A percentile compares a stretch with the other conserved stretches of the same genome.
Evolutionary conservation across 257 asterid species (phyloP).

Genomic region (Coffea canephora): DNA sequence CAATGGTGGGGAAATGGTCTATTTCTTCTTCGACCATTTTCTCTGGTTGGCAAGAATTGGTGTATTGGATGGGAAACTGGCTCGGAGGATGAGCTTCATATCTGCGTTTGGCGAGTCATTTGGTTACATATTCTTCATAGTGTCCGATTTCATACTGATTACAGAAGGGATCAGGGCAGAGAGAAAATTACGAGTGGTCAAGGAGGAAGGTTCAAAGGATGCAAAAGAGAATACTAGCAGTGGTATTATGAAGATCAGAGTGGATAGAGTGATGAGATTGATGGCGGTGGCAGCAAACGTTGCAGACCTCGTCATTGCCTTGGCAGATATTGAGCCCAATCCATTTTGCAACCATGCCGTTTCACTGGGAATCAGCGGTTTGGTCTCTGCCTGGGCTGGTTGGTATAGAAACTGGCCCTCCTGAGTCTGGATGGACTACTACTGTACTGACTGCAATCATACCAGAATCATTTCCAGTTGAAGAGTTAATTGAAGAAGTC

Average conservation of each 20-base stretch:
- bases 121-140: conserved; percentile 68
- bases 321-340: conserved; percentile 92
- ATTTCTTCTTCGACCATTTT: conserved; percentile 91
- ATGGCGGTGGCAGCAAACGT: conserved; percentile 89
- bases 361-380: conserved; percentile 82
- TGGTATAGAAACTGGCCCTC: conserved; percentile 98
- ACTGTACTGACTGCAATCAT: too few relatives aligned
- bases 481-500: too few relatives aligned
- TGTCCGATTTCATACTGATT: conserved; percentile 59
- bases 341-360: conserved; percentile 82
- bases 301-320: conserved; percentile 73
- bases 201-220: conserved; percentile 28
- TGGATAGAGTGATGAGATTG: conserved; percentile 76
- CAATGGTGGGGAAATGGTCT: conserved; percentile 88
- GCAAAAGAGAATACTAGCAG: conserved; percentile 1
- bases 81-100: conserved; percentile 67
- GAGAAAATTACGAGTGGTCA: conserved; percentile 26
- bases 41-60: conserved; percentile 84
- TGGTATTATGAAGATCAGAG: conserved; percentile 48
- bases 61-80: conserved; percentile 53
- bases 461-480: too few relatives aligned
- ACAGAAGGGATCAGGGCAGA: conserved; percentile 58
- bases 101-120: conserved; percentile 93
- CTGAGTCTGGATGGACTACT: not conserved
- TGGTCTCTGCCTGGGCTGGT: conserved; percentile 99